Base-by-base conservation (phyloP, 2,329 filamentous ascomycete genomes). In the Fusarium sp. region DNA sequence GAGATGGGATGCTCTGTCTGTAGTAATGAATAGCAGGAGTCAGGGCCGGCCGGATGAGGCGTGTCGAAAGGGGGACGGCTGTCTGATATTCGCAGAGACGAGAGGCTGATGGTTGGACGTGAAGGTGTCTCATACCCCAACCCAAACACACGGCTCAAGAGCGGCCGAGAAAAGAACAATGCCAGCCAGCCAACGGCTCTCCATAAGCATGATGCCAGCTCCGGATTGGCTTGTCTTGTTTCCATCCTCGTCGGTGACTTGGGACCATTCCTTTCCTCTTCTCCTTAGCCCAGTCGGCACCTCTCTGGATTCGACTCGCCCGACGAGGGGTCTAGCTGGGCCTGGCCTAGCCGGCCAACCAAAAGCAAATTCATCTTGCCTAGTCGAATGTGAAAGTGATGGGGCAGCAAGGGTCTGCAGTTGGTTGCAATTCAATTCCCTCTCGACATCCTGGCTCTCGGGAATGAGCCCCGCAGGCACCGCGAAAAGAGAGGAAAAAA, bases 291-390 rank as follows among this genome's bases (percentile, higher is more conserved):
- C 48, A 37, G 52, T 66, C 70, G 45, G 63, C 71, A 70, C 73
- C 72, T 70, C 70, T 69, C 70, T 74, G 65, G 67, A 77, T 77
- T 76, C 68, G 74, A 73, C 62, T 71, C 66, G 73, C 65, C 64
- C 43, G 71, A 48, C 57, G 27, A 58, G 57, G 70, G 66, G 65
- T 54, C 62, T 68, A 61, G 57, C 70, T 60, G 64, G 52, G 41
- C 60, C 63, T 64, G 64, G 68, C 64, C 71, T 65, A 74, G 76
- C 70, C 50, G 27, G 16, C 30, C 59, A 23, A 23, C 34, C 62
- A 60, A 58, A 64, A 41, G 60, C 43, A 62, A 35, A 20, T 37
- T 59, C 52, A 64, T 37, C 59, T 48, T 27, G 39, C 52, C 39
- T 67, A 69, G 70, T 66, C 34, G 32, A 54, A 50, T 72, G 68